phyloP scores from a whole-genome alignment of 345 rosid species.

The Brassica napus region DNA sequence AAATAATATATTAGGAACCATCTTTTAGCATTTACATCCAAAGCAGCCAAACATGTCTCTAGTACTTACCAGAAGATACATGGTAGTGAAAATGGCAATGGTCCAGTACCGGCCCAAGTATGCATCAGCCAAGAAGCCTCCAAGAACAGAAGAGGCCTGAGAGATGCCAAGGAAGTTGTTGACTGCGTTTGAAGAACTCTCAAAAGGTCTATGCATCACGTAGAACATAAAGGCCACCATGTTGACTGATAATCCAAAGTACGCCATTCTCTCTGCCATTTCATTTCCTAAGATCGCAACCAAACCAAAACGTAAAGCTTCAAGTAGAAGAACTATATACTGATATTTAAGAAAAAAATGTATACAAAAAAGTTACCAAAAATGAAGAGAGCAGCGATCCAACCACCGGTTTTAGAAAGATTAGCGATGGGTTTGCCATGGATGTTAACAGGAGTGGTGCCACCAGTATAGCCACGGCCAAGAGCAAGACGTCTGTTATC shows the following conservation, averaged over 20 bases:
- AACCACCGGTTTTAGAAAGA: slow-evolving; percentile 87
- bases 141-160: slow-evolving; percentile 85
- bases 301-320: slow-evolving; percentile 3
- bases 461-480: slow-evolving; percentile 84
- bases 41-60: background rate
- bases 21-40: too few species aligned
- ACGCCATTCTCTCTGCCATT: slow-evolving; percentile 96
- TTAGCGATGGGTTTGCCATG: slow-evolving; percentile 78
- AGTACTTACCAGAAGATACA: slow-evolving; percentile 70
- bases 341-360: background rate
- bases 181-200: slow-evolving; percentile 79
- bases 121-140: slow-evolving; percentile 95
- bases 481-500: slow-evolving; percentile 75
- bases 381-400: slow-evolving; percentile 88
- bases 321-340: background rate
- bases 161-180: slow-evolving; percentile 92
- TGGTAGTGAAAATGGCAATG: slow-evolving; percentile 82
- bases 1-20: background rate
- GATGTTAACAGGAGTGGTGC: slow-evolving; percentile 79
- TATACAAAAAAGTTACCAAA: slow-evolving; percentile 51
- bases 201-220: slow-evolving; percentile 83
- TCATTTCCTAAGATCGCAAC: slow-evolving; percentile 66
- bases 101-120: slow-evolving; percentile 96
- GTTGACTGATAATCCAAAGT: slow-evolving; percentile 89
- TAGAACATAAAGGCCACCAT: slow-evolving; percentile 93